These are phyloP conservation scores for Tolypocladium nubicola DNA, from an alignment of 2,329 filamentous ascomycete genomes.

Conservation along the genomic window DNA sequence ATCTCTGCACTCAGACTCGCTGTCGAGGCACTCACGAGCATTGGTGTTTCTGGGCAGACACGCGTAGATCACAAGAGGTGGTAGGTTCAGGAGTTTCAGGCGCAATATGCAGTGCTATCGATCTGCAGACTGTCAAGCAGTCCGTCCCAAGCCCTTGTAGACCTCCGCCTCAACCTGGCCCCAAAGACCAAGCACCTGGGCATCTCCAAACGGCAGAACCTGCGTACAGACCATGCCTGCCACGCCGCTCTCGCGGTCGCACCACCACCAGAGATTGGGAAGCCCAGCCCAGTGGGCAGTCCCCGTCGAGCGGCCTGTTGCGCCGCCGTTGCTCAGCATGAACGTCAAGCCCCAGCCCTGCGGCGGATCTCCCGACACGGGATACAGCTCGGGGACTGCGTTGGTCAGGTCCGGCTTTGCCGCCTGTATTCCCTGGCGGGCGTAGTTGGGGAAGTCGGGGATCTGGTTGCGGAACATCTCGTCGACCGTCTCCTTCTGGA, in stretches of 20 bases:
- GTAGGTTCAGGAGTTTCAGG: background rate
- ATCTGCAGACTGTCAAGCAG: background rate
- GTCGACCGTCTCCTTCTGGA: constrained; percentile 46
- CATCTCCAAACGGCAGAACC: constrained; percentile 38
- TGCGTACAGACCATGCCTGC: constrained; percentile 41
- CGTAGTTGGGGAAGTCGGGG: constrained; percentile 41
- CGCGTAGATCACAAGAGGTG: background rate
- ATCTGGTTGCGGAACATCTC: constrained; percentile 58
- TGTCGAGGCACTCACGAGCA: too few relatives aligned
- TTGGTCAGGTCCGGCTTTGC: constrained; percentile 39
- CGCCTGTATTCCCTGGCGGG: constrained; percentile 29
- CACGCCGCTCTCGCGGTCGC: constrained; percentile 47
- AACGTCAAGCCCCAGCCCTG: constrained; percentile 57
- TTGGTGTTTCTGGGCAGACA: background rate
- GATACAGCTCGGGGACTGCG: constrained; percentile 38
- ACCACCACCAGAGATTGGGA: constrained; percentile 53
- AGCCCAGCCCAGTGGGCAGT: constrained; percentile 50
- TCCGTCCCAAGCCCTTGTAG: constrained; percentile 12
- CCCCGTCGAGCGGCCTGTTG: constrained; percentile 38
- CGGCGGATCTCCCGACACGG: constrained; percentile 30
- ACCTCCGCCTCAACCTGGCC: constrained; percentile 24
- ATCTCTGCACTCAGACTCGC: too few relatives aligned
- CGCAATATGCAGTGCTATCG: background rate
- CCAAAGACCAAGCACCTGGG: constrained; percentile 30
- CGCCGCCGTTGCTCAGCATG: constrained; percentile 36